Evolutionary conservation across 495 filamentous ascomycete genomes (phyloP).

Genomic region (Pyrenula massariospora): DNA sequence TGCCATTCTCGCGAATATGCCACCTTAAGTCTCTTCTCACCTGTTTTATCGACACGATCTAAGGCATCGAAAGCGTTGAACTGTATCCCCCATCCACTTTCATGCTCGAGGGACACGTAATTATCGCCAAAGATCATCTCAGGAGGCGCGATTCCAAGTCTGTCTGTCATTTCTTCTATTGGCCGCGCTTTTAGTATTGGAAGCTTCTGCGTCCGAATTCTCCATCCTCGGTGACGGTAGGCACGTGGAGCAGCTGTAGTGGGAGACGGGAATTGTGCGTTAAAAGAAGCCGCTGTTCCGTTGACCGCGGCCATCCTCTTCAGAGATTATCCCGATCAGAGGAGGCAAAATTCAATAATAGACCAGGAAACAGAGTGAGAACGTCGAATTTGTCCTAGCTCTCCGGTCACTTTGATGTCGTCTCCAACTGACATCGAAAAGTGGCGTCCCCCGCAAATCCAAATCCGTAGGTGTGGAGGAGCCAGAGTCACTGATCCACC

Average conservation of each 20-base stretch:
- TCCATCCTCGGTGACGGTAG: constrained; percentile 48
- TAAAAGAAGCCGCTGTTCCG: not conserved
- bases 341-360: no score
- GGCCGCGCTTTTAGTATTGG: constrained; percentile 85
- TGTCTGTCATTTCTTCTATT: constrained; percentile 73
- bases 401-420: no score
- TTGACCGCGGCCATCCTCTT: not conserved
- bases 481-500: no score
- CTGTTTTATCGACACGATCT: constrained; percentile 88
- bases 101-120: constrained; percentile 59
- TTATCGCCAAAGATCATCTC: constrained; percentile 99
- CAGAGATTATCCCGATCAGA: not conserved
- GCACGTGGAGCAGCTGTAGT: constrained; percentile 6
- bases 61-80: constrained; percentile 84
- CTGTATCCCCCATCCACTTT: constrained; percentile 56
- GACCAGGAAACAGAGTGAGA: no score
- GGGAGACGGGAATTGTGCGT: not conserved
- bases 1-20: constrained; percentile 89
- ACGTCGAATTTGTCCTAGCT: no score
- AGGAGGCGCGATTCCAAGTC: constrained; percentile 73
- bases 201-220: constrained; percentile 66
- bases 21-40: constrained; percentile 76
- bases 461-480: no score
- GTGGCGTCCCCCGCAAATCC: no score
- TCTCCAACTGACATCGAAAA: no score